phyloP scores from a whole-genome alignment of 2,329 filamentous ascomycete genomes.

The Epichloe sibirici region DNA sequence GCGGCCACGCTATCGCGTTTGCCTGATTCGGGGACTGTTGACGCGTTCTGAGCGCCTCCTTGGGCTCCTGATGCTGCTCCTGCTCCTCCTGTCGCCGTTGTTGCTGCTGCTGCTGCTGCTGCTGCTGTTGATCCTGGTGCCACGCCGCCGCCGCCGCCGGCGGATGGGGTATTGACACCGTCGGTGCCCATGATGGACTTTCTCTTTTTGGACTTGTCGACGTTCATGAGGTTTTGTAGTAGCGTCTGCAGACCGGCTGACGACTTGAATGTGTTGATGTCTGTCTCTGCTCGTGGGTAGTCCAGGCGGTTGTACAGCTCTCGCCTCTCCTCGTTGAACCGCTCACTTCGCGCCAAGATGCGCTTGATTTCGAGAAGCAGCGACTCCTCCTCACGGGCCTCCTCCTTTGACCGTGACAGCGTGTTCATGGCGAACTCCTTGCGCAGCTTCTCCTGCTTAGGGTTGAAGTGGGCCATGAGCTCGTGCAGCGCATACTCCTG shows the following conservation, averaged over 20 bases:
- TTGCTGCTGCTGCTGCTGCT: conserved; percentile 16
- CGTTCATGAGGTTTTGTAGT: conserved; percentile 68
- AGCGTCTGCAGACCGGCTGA: conserved; percentile 69
- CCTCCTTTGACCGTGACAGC: conserved; percentile 68
- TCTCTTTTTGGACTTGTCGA: conserved; percentile 83
- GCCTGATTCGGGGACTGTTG: conserved; percentile 21
- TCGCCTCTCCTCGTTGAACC: conserved; percentile 75
- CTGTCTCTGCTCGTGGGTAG: conserved; percentile 57
- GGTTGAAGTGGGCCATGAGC: conserved; percentile 76
- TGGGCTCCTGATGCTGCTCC: not conserved
- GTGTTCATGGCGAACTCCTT: conserved; percentile 78
- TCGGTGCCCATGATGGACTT: conserved; percentile 56
- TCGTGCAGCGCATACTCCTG: conserved; percentile 75
- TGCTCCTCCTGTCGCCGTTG: conserved; percentile 19
- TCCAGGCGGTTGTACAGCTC: conserved; percentile 83
- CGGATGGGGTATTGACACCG: conserved; percentile 30
- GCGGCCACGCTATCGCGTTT: conserved; percentile 43
- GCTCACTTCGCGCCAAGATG: conserved; percentile 76
- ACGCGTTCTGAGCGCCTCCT: conserved; percentile 21
- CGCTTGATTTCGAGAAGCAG: conserved; percentile 83
- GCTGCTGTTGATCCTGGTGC: conserved; percentile 7
- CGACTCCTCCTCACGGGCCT: conserved; percentile 84
- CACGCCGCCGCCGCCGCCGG: not conserved
- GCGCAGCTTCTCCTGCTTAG: conserved; percentile 62
- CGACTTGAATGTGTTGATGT: conserved; percentile 67